phyloP scores from a whole-genome alignment of 805 yeast genomes.

The Lipomyces starkeyi region DNA sequence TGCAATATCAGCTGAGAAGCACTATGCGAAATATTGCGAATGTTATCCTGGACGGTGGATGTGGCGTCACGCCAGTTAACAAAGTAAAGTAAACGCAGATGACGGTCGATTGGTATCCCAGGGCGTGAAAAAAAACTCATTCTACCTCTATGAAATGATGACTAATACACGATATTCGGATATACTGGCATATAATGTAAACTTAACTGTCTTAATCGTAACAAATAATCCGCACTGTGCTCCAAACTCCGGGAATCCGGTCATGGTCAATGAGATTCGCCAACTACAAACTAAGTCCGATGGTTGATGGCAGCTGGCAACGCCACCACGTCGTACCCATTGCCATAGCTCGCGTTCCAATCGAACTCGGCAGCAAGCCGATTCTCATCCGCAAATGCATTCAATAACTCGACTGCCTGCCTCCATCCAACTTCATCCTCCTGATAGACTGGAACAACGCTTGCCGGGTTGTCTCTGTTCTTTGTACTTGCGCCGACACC shows the following conservation, averaged over 20 bases:
- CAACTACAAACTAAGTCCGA: neutral
- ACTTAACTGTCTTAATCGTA: neutral
- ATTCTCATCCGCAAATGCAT: constrained; percentile 28
- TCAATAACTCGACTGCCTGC: constrained; percentile 18
- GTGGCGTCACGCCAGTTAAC: constrained; percentile 17
- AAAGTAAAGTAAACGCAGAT: neutral
- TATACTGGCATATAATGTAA: neutral
- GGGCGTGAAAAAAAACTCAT: neutral
- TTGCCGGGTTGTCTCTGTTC: constrained; percentile 12
- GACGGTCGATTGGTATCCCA: neutral
- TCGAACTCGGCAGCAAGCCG: constrained; percentile 20
- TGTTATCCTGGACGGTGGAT: constrained; percentile 15
- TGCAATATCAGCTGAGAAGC: constrained; percentile 14
- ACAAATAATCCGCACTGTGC: neutral
- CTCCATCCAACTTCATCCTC: neutral
- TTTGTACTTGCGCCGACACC: constrained; percentile 33
- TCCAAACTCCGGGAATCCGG: neutral
- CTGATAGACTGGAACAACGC: constrained; percentile 13
- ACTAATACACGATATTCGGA: neutral
- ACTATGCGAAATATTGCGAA: constrained; percentile 19
- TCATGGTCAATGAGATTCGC: neutral
- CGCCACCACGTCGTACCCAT: constrained; percentile 22
- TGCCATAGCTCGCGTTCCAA: constrained; percentile 31
- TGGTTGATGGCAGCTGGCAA: neutral
- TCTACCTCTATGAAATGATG: too few relatives aligned